Conservation (phyloP, 1,139 yeast genomes). For the Trichomonascaceae sp. region DNA sequence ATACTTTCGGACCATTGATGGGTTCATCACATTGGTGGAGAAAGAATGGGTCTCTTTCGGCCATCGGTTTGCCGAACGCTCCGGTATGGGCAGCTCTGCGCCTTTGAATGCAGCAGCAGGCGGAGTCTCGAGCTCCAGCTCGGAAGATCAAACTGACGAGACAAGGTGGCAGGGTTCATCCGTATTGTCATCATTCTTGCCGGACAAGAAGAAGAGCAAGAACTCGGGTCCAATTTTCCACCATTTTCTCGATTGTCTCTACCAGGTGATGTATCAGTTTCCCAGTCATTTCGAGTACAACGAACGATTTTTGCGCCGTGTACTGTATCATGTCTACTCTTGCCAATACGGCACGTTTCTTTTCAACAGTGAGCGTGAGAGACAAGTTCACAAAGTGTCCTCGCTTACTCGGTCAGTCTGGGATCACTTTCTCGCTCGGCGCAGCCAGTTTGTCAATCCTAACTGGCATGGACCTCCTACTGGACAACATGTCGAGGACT, state of each 20-base stretch:
- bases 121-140: neutral
- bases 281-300: constrained; percentile 74
- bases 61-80: constrained; percentile 73
- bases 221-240: constrained; percentile 83
- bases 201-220: constrained; percentile 25
- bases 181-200: neutral
- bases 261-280: constrained; percentile 59
- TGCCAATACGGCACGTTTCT: constrained; percentile 92
- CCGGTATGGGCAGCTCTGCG: constrained; percentile 27
- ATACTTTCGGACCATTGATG: constrained; percentile 71
- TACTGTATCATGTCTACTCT: constrained; percentile 78
- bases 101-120: too few species aligned
- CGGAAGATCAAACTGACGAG: neutral
- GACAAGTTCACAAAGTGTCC: constrained; percentile 30
- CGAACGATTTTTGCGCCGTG: constrained; percentile 70
- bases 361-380: constrained; percentile 59
- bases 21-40: constrained; percentile 74
- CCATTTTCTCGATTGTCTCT: constrained; percentile 83
- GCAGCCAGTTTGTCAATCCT: constrained; percentile 50
- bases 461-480: constrained; percentile 11
- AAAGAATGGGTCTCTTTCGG: constrained; percentile 97
- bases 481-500: constrained; percentile 27
- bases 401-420: constrained; percentile 66
- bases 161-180: neutral
- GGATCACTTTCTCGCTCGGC: constrained; percentile 81